Base-by-base conservation (phyloP, 2,329 filamentous ascomycete genomes). In the Phyllosticta paracitricarpa region DNA sequence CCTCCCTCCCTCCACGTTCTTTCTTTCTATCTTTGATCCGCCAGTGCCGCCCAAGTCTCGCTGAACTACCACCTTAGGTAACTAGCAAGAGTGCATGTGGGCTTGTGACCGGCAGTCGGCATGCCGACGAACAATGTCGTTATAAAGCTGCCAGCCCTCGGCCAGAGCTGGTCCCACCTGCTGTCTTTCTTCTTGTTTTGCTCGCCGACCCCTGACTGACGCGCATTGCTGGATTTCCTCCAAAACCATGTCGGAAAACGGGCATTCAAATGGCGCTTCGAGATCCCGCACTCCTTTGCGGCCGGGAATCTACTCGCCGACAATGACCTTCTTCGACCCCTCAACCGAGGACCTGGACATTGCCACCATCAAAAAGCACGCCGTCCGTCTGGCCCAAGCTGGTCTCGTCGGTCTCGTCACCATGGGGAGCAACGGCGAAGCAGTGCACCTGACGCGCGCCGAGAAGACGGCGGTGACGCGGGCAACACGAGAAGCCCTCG, bases 401-500 rank as follows among this genome's bases (percentile, higher is more conserved):
- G 91, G 91, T 8, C 84, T 96, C 10, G 89, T 86, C 56, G 91
- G 91, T 40, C 82, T 96, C 26, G 89, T 94, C 53, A 88, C 87
- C 66, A 91, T 94, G 87, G 91, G 91, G 64, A 95, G 90, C 67
- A 96, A 95, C 75, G 91, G 91, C 63, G 91, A 96, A 78, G 90
- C 91, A 25, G 88, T 91, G 61, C 90, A 96, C 78, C 86, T 92
- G 69, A 89, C 87, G 59, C 83, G 84, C 54, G 83, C 87, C 64
- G 91, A 96, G 76, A 91, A 91, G 73, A 74, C 84, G 56, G 82
- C 84, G 33, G 86, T 94, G 65, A 93, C 89, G 19, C 80, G 80
- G 69, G 88, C 90, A 59, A 93, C 89, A 8, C 85, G 91, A 61
- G 87, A 91, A 71, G 90, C 91, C 19, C 82, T 96, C 56, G 88